Evolutionary conservation across 257 asterid genomes (phyloP), one percentile per base, ranked within the genome.

Genomic region (Solanum neorickii): DNA sequence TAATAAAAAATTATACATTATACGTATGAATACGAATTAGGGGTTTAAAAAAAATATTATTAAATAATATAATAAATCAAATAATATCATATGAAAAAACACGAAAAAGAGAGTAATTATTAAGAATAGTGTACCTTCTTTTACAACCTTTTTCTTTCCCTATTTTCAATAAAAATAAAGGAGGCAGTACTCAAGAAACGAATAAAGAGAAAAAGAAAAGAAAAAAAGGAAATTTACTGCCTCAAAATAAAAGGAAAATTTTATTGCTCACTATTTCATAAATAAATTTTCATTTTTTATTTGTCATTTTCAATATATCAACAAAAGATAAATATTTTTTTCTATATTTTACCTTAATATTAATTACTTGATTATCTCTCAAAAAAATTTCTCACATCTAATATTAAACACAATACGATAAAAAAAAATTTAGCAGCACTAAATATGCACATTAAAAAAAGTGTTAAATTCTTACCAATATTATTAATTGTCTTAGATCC

Each of bases 341-440:
- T 52, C 62, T 6, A 16, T 52, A 4, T 52, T 52, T 52, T 16
- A 52, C 62, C 44, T 52, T 18, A 52, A 7, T 1, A 52, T 52
- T 16, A 1, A 52, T 52, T 52, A 52, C 62, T 52, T 18, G 7
- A 8, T 52, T 6, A 16, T 18, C 62, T 52, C 9, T 23, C 23
- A 6, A 52, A 0, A 0, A 0, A 1, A 0, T 16, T 16, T 16
- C 23, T 52, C 9, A 49, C 0, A 52, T 52, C 10, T 52, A 52
- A 52, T 52, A 52, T 23, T 16, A 52, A 52, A 52, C 62, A 52
- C 23, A 6, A 10, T 6, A 21, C 4, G 7, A 18, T 18, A 52
- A 13, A 46, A 13, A 14, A 14, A 49, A 0, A 5, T 4, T 16
- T 16, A 52, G 4, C 2, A 23, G 1, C 10, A 52, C 7, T 52